Base-by-base conservation (phyloP, 306 rosid genomes). In the Comarum palustre region DNA sequence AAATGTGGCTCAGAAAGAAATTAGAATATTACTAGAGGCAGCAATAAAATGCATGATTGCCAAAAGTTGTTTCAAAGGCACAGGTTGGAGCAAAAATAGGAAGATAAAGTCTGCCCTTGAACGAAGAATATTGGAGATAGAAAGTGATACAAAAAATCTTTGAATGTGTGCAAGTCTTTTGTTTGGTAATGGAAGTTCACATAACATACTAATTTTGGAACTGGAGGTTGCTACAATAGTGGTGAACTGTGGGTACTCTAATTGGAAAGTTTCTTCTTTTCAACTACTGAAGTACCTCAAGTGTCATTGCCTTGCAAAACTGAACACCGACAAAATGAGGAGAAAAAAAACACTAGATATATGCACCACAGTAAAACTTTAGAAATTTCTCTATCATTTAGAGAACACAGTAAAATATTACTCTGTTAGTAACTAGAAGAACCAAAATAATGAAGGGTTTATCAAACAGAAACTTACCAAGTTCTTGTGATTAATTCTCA, bases 391-490 rank as follows among this genome's bases (percentile, higher is more conserved):
- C 20, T 13, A 55, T 51, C 55, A 15, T 52, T 52, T 27, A 25
- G 43, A 66, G 32, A 55, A 75, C 31, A n/a, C 38, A 34, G 25
- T 19, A 22, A 47, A 69, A 15, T 6, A 24, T 10, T 5, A 39
- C 39, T 47, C 64, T 20, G 43, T 4, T 8, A 67, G 73, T 43
- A 76, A 76, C 62, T 32, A 69, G 46, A 51, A 51, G 48, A 51
- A 51, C 27, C 47, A 34, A 3, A 34, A 20, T 3, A 32, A 4
- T 60, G 51, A 61, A 22, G 27, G 68, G 20, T 42, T 68, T 43
- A 39, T 38, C 27, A 31, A 32, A 4, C 12, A 34, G 10, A 31
- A 54, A 47, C 9, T 34, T 54, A 45, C 76, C 36, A 10, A 63
- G 66, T 46, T 63, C 15, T 16, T 19, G 51, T 8, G 66, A 54